These are phyloP conservation scores for Cyamopsis tetragonoloba DNA, from an alignment of 306 rosid species.

Conservation along the genomic window DNA sequence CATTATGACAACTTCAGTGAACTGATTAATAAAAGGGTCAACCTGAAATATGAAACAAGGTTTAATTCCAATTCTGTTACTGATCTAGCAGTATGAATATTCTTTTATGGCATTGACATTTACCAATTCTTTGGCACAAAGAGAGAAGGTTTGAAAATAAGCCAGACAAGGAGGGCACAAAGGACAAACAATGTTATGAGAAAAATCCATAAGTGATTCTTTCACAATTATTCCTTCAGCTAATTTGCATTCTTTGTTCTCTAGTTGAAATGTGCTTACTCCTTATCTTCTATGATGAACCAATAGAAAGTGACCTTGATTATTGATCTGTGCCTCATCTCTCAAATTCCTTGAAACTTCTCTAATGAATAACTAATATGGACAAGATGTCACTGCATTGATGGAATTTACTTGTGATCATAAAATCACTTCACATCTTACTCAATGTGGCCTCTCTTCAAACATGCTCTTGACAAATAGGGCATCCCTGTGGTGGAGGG, in stretches of 20 bases:
- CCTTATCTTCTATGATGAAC: slow-evolving; percentile 25
- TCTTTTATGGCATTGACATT: background rate
- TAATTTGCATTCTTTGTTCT: slow-evolving; percentile 30
- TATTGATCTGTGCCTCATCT: background rate
- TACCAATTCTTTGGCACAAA: slow-evolving; percentile 1
- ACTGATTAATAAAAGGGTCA: slow-evolving; percentile 13
- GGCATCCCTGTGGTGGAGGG: background rate
- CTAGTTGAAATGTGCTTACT: slow-evolving; percentile 8
- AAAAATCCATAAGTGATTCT: slow-evolving; percentile 21
- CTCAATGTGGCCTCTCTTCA: slow-evolving; percentile 23
- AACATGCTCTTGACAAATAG: slow-evolving; percentile 26
- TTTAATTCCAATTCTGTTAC: slow-evolving; percentile 1
- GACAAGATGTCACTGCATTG: slow-evolving; percentile 28
- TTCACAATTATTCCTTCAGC: slow-evolving; percentile 28
- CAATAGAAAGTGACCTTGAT: slow-evolving; percentile 24
- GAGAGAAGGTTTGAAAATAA: slow-evolving; percentile 24
- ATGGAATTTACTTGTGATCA: slow-evolving; percentile 13
- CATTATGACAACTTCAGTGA: background rate
- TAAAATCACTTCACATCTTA: slow-evolving; percentile 18
- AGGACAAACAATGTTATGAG: slow-evolving; percentile 38
- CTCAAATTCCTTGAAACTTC: background rate
- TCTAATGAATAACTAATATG: slow-evolving; percentile 10
- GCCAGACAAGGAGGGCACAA: slow-evolving; percentile 40
- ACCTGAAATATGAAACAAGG: background rate
- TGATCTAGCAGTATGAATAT: background rate